These are phyloP conservation scores for Psilocybe azurescens DNA, from an alignment of 768 basidiomycete genomes.

Conservation along the genomic window DNA sequence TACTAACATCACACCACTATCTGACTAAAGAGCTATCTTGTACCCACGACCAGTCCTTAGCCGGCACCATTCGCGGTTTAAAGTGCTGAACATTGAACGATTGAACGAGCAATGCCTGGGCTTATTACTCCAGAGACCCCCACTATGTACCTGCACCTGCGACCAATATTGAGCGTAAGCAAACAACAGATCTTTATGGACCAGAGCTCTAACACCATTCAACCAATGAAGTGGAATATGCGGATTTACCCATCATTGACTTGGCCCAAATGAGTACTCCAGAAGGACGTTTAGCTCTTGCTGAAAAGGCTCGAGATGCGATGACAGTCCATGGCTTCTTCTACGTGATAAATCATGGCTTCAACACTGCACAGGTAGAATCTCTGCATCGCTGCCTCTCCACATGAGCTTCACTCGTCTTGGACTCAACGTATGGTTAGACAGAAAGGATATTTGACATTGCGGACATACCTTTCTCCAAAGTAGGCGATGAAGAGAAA, in stretches of 20 bases:
- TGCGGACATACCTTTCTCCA: slow-evolving; percentile 49
- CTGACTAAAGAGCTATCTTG: not conserved
- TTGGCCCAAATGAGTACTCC: slow-evolving; percentile 43
- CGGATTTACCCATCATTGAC: slow-evolving; percentile 59
- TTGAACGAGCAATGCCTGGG: slow-evolving; percentile 14
- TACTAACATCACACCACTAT: not conserved
- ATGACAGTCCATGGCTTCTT: slow-evolving; percentile 52
- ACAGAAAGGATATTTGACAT: slow-evolving; percentile 54
- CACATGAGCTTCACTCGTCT: not conserved
- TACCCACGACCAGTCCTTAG: too few species aligned
- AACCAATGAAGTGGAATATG: slow-evolving; percentile 37
- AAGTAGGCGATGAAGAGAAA: slow-evolving; percentile 49
- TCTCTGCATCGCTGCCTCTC: too few species aligned
- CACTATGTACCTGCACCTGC: slow-evolving; percentile 26
- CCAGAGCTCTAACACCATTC: not conserved
- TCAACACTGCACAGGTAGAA: slow-evolving; percentile 41
- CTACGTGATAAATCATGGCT: slow-evolving; percentile 55
- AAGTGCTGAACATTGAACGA: too few species aligned
- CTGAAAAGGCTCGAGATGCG: slow-evolving; percentile 47
- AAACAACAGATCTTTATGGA: not conserved
- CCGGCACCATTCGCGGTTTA: too few species aligned
- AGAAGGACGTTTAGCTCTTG: slow-evolving; percentile 43
- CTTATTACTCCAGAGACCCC: slow-evolving; percentile 19
- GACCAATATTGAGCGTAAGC: slow-evolving; percentile 25
- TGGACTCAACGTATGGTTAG: slow-evolving; percentile 26